phyloP scores from a whole-genome alignment of 23 red algal species.

The Agarophyton chilense region DNA sequence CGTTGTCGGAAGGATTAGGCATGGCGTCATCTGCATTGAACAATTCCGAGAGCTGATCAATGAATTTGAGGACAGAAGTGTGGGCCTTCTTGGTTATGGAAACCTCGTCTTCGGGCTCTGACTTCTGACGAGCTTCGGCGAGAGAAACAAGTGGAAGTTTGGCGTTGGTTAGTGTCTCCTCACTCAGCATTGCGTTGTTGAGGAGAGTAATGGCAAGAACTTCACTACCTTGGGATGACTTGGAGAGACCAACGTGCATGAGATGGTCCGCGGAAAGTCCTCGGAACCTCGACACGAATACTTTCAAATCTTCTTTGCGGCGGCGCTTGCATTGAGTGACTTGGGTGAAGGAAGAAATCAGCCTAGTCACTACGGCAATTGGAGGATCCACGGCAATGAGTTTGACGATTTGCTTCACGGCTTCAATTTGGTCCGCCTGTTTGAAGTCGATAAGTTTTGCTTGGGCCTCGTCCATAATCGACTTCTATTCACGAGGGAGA shows the following conservation, averaged over 20 bases:
- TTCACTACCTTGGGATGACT: slow-evolving; percentile 8
- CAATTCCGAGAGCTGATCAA: too few relatives aligned
- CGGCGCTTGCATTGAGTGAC: too few relatives aligned
- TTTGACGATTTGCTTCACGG: too few relatives aligned
- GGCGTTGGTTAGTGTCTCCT: slow-evolving; percentile 27
- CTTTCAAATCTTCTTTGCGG: too few relatives aligned
- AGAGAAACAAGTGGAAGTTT: slow-evolving; percentile 17
- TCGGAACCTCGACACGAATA: too few relatives aligned
- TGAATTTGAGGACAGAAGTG: not conserved
- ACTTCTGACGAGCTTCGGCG: not conserved
- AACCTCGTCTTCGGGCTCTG: not conserved
- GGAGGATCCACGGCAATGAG: too few relatives aligned
- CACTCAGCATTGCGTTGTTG: slow-evolving; percentile 10
- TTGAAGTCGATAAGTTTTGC: slow-evolving; percentile 7
- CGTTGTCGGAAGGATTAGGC: not conserved
- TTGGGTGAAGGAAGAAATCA: too few relatives aligned
- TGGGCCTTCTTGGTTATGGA: not conserved
- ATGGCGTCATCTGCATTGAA: not conserved
- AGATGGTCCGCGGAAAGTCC: slow-evolving; percentile 22
- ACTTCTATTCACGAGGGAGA: not conserved
- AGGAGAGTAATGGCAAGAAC: slow-evolving; percentile 20
- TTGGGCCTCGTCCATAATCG: not conserved
- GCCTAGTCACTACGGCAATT: too few relatives aligned
- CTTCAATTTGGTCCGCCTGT: too few relatives aligned
- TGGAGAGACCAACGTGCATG: not conserved